Evolutionary conservation across 352 stramenopile genomes (phyloP).

Genomic region (Pythium graminicola): DNA sequence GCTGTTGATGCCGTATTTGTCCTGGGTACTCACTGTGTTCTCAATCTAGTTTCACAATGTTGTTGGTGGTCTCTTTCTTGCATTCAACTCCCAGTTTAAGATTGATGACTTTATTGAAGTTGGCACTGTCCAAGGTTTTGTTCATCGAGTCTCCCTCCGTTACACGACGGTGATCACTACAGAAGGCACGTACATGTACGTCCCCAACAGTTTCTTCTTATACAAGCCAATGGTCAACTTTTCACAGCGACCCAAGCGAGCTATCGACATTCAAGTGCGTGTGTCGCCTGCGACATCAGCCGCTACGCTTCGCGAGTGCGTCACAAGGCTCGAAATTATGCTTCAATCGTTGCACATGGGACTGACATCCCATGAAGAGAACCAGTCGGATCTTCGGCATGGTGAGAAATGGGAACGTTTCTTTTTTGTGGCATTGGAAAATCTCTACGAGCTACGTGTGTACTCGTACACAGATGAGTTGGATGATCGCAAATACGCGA

Average conservation of each 20-base stretch:
- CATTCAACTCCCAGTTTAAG: slow-evolving; percentile 87
- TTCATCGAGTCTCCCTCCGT: slow-evolving; percentile 74
- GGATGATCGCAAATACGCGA: slow-evolving; percentile 80
- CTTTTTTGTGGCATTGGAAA: slow-evolving; percentile 84
- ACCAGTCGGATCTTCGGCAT: slow-evolving; percentile 66
- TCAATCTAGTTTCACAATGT: slow-evolving; percentile 83
- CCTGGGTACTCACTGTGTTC: too few species aligned
- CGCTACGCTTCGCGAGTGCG: slow-evolving; percentile 48
- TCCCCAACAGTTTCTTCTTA: slow-evolving; percentile 87
- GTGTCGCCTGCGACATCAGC: slow-evolving; percentile 54
- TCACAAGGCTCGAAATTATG: slow-evolving; percentile 66
- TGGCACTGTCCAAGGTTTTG: slow-evolving; percentile 63
- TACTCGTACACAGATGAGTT: slow-evolving; percentile 86
- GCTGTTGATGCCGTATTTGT: neutral
- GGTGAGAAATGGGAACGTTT: slow-evolving; percentile 80
- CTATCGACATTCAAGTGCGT: slow-evolving; percentile 66
- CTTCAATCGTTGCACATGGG: slow-evolving; percentile 78
- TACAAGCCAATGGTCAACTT: slow-evolving; percentile 89
- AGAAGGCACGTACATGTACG: slow-evolving; percentile 72
- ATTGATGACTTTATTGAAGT: slow-evolving; percentile 85
- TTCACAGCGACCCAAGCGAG: slow-evolving; percentile 73
- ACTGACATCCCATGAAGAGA: slow-evolving; percentile 83
- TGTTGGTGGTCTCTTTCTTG: slow-evolving; percentile 75
- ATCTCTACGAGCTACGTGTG: slow-evolving; percentile 74
- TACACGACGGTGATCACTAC: slow-evolving; percentile 82